Percentiles rank a stretch among this genome's conserved stretches.
These are phyloP conservation scores for Fusarium solani-melongenae DNA, from an alignment of 2,329 filamentous ascomycete genomes.

Conservation along the genomic window DNA sequence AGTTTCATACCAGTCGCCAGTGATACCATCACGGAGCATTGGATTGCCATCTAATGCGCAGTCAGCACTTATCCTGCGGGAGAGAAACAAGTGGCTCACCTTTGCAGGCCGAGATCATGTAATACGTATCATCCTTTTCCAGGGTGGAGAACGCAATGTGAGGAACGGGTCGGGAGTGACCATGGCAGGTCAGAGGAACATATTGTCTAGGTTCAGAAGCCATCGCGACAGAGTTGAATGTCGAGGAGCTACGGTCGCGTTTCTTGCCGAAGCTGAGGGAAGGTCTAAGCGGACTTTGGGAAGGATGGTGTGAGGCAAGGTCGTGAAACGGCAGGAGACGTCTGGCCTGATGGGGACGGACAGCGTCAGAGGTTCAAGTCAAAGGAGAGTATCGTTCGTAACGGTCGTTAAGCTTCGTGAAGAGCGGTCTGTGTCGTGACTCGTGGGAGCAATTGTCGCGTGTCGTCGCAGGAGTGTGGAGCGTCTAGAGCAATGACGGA, in stretches of 20 bases:
- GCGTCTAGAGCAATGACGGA: slow-evolving; percentile 19
- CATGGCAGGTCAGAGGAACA: slow-evolving; percentile 92
- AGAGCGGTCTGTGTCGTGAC: slow-evolving; percentile 32
- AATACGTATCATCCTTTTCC: slow-evolving; percentile 86
- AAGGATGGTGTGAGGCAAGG: not conserved
- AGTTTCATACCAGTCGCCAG: slow-evolving; percentile 82
- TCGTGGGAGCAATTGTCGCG: slow-evolving; percentile 35
- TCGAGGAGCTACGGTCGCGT: not conserved
- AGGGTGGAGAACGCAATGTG: slow-evolving; percentile 90
- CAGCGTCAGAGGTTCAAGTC: slow-evolving; percentile 11
- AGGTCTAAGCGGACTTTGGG: slow-evolving; percentile 5
- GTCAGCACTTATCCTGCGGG: slow-evolving; percentile 19
- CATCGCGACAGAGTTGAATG: slow-evolving; percentile 42
- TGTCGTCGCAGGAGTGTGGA: slow-evolving; percentile 39
- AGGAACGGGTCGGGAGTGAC: slow-evolving; percentile 91
- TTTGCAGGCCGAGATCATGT: slow-evolving; percentile 94
- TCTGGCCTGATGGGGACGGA: not conserved
- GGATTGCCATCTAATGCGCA: slow-evolving; percentile 84
- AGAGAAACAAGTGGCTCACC: slow-evolving; percentile 58
- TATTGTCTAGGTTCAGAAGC: slow-evolving; percentile 64
- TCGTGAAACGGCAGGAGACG: slow-evolving; percentile 6
- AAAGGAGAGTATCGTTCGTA: slow-evolving; percentile 37
- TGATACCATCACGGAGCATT: slow-evolving; percentile 96
- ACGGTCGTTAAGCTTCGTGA: slow-evolving; percentile 44
- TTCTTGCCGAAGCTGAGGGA: not conserved